phyloP scores from a whole-genome alignment of 768 basidiomycete genomes.

The Pisolithus microcarpus region DNA sequence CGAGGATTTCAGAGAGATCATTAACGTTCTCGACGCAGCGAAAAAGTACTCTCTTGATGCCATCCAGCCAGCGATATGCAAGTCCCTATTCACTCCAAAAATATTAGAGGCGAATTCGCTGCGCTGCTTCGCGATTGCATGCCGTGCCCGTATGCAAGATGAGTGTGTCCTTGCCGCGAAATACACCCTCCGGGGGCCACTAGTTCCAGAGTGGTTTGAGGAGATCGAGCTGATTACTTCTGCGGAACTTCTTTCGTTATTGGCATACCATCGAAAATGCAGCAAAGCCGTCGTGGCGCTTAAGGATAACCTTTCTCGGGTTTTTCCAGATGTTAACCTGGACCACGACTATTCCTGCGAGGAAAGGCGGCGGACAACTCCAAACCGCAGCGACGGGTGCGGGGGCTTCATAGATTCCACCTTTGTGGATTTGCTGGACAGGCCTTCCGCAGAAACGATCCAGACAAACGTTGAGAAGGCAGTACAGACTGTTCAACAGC shows the following conservation, averaged over 20 bases:
- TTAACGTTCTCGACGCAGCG: constrained; percentile 9
- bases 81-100: constrained; percentile 14
- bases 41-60: constrained; percentile 12
- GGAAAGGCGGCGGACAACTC: no score
- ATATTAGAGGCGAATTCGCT: constrained; percentile 18
- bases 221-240: constrained; percentile 24
- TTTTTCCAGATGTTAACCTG: no score
- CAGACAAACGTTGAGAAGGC: neutral
- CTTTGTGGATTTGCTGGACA: constrained; percentile 10
- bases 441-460: constrained; percentile 11
- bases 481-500: neutral
- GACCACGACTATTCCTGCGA: no score
- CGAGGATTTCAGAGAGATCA: constrained; percentile 3
- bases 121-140: constrained; percentile 27
- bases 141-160: constrained; percentile 14
- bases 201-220: constrained; percentile 15
- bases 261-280: constrained; percentile 15
- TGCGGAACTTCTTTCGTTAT: constrained; percentile 18
- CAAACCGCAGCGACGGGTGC: no score
- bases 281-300: constrained; percentile 6
- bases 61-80: constrained; percentile 12
- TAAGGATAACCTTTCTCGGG: neutral
- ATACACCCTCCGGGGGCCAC: constrained; percentile 18
- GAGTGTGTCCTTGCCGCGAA: constrained; percentile 24
- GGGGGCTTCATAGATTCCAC: constrained; percentile 10